phyloP scores from a whole-genome alignment of 768 basidiomycete species.

The Nidularia pulvinata region DNA sequence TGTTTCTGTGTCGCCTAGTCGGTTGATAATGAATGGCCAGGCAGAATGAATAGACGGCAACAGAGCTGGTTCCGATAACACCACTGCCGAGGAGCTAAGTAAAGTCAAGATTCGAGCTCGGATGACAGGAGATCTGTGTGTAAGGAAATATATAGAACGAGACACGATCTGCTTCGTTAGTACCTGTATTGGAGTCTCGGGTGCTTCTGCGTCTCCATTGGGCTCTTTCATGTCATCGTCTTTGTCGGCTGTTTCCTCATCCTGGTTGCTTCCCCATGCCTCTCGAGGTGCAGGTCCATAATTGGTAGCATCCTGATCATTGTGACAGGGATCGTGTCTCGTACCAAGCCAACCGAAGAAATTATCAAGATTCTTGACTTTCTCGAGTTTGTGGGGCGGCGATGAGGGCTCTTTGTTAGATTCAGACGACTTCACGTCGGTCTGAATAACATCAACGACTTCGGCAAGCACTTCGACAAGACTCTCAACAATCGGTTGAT shows the following conservation, averaged over 20 bases:
- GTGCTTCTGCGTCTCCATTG: constrained; percentile 42
- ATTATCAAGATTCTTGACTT: constrained; percentile 33
- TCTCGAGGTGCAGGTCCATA: constrained; percentile 61
- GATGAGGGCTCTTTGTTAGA: too few species aligned
- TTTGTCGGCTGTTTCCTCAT: constrained; percentile 6
- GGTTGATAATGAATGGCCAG: constrained; percentile 94
- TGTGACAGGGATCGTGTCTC: constrained; percentile 30
- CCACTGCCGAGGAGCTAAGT: constrained; percentile 70
- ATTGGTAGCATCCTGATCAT: constrained; percentile 40
- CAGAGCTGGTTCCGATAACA: constrained; percentile 71
- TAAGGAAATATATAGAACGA: constrained; percentile 88
- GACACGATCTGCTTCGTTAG: constrained; percentile 86
- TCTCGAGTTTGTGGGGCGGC: constrained; percentile 19
- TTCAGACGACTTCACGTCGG: constrained; percentile 34
- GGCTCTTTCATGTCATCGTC: constrained; percentile 20
- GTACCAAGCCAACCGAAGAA: constrained; percentile 70
- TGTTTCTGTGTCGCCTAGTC: constrained; percentile 70
- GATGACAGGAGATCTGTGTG: constrained; percentile 85
- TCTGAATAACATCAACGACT: constrained; percentile 77
- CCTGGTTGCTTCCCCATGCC: constrained; percentile 48
- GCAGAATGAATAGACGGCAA: constrained; percentile 85
- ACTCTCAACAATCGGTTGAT: constrained; percentile 82
- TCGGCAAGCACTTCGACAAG: constrained; percentile 86
- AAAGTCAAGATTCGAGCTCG: constrained; percentile 82
- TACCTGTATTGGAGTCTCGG: constrained; percentile 69